These are phyloP conservation scores for Polytrichum commune DNA, from an alignment of 225 moss, liverwort and hornwort species.

Conservation along the genomic window DNA sequence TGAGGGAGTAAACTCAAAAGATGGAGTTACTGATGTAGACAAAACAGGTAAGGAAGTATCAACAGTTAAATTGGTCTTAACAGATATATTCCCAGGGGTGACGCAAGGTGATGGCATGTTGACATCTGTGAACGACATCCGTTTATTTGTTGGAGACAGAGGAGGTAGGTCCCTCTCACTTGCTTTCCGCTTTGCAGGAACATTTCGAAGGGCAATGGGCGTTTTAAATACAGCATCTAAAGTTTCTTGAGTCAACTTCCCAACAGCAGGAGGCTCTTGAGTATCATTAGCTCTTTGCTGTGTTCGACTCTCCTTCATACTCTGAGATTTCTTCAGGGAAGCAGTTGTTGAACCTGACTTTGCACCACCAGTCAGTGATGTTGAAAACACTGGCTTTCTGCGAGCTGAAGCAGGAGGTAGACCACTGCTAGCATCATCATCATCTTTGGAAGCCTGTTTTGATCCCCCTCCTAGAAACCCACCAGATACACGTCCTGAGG, in stretches of 20 bases:
- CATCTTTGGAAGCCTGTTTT: slow-evolving; percentile 43
- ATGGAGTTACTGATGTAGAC: slow-evolving; percentile 21
- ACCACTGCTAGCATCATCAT: slow-evolving; percentile 62
- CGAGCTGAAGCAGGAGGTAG: slow-evolving; percentile 44
- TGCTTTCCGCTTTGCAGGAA: slow-evolving; percentile 82
- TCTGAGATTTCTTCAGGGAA: slow-evolving; percentile 65
- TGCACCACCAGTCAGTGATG: slow-evolving; percentile 50
- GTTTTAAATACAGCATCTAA: slow-evolving; percentile 58
- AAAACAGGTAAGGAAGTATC: slow-evolving; percentile 37
- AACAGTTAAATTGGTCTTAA: slow-evolving; percentile 62
- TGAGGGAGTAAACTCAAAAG: slow-evolving; percentile 35
- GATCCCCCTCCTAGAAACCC: slow-evolving; percentile 59
- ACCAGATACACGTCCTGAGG: slow-evolving; percentile 73
- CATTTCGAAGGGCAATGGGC: slow-evolving; percentile 46
- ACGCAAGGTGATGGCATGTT: slow-evolving; percentile 69
- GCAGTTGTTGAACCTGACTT: slow-evolving; percentile 50
- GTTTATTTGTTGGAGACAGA: slow-evolving; percentile 74
- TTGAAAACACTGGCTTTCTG: slow-evolving; percentile 82
- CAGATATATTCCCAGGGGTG: slow-evolving; percentile 66
- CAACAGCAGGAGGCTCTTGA: slow-evolving; percentile 34
- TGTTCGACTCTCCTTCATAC: slow-evolving; percentile 61
- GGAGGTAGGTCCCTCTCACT: slow-evolving; percentile 69
- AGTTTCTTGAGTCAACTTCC: slow-evolving; percentile 43
- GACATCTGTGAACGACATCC: slow-evolving; percentile 70
- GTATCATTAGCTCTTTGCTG: slow-evolving; percentile 35